Base-by-base conservation (phyloP, 805 yeast genomes). In the Pichia gijzeniarum region DNA sequence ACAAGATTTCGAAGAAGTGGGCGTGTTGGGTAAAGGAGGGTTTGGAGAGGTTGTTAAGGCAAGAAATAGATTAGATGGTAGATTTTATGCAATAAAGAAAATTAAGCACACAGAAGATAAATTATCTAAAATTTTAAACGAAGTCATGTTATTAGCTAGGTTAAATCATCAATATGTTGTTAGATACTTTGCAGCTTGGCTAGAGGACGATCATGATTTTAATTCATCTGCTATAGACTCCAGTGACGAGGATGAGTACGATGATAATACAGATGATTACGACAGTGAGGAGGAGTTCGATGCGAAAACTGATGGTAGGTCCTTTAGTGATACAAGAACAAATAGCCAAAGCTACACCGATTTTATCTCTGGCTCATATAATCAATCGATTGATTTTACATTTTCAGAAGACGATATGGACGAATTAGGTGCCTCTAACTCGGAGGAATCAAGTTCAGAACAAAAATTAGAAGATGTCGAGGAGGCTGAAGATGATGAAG, bases 11-110 rank as follows among this genome's bases (percentile, higher is more conserved):
- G 99, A 93, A 62, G 99, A 93, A 60, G 85, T 88, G 37, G 93
- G 91, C 0, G 78, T 82, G 18, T 66, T 93, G 8, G 99, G 99
- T 2, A 79, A 81, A 54, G 99, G 99, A 34, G 99, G 95, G 0
- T 93, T 85, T 65, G 99, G 99, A 5, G 97, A 93, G 62, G 99
- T 93, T 8, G 96, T 93, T n/a, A 90, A 91, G 58, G 98, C 93
- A 0, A 72, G 99, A 49, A 91, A 90, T 61, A 77, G 90, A 48
- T 74, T 93, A 52, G 99, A 93, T 60, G 98, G 99, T 18, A 74
- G 96, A 14, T 86, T 85, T 54, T 93, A 93, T 62, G 99, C 99
- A 0, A 80, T 93, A 48, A 93, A 93, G 62, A 91, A 90, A 55
- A 85, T 93, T 41, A 79, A 83, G 47, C 96, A 93, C 55, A 76